Evolutionary conservation across 495 filamentous ascomycete species (phyloP), one percentile per base, ranked within the genome.

Genomic region (Bombardia bombarda): DNA sequence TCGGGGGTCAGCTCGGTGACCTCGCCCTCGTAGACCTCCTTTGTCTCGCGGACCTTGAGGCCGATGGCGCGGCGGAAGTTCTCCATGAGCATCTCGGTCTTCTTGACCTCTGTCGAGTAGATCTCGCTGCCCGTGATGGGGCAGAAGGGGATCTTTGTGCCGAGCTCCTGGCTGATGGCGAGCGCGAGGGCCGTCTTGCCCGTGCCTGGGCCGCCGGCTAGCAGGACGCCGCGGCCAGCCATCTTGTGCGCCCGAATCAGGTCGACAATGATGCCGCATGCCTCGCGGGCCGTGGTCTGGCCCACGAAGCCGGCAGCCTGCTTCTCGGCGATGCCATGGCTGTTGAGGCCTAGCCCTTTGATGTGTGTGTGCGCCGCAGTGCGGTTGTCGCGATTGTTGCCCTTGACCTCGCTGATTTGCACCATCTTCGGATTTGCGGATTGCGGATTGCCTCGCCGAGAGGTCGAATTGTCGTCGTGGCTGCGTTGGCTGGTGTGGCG

Each of bases 81-180:
- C 73, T 98, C 92, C 87, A 95, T 96, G 57, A 98, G 70, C 28
- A 92, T 84, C 64, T 98, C 92, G 16, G 92, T 97, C 78, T 98
- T 98, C 78, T 96, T 96, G 45, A 98, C 87, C 65, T 98, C 92
- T 30, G 90, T 83, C 34, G 85, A 90, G 69, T 95, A 98, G 51
- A 98, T 82, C 58, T 98, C 92, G 66, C 89, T 95, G 46, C 88
- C 92, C 22, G 93, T 90, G 53, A 98, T 95, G 25, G 89, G 87
- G 58, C 90, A 94, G 60, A 98, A 98, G 4, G 92, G 92, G 40
- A 98, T 93, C 66, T 95, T 95, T n/a, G 89, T 92, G 52, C 92
- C 92, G 42, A 98, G 78, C 60, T 96, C 90, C 61, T 95, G 90
- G 53, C 84, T 87, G 50, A 98, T 87, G 33, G 90, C 90, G 37